phyloP scores from a whole-genome alignment of 163 green algal species.

The Chloromonas sp. region DNA sequence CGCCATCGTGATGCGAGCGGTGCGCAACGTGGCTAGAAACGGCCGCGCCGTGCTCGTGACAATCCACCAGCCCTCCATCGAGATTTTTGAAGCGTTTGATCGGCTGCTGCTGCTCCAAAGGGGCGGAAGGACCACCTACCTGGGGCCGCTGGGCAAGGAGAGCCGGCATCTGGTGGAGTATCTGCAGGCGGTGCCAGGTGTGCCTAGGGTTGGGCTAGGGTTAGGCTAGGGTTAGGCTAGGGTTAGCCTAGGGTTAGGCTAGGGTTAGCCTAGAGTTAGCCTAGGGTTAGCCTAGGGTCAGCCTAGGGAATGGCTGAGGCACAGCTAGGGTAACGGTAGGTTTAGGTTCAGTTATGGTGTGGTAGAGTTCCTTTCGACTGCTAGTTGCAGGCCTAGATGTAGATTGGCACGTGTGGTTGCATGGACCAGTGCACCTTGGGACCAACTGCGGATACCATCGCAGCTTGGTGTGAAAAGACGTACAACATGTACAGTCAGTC shows the following conservation, averaged over 20 bases:
- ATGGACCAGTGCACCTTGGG: too few relatives aligned
- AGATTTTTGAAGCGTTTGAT: conserved; percentile 48
- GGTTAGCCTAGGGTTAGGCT: too few relatives aligned
- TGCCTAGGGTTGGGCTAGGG: background rate
- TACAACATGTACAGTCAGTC: too few relatives aligned
- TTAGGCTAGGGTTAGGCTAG: too few relatives aligned
- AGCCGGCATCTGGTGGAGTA: conserved; percentile 6
- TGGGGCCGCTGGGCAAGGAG: conserved; percentile 8
- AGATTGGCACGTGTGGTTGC: too few relatives aligned
- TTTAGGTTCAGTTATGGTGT: background rate
- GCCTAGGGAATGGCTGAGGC: background rate
- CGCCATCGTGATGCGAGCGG: conserved; percentile 73
- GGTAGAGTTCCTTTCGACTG: too few relatives aligned
- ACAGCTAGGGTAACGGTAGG: background rate
- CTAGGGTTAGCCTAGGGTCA: too few relatives aligned
- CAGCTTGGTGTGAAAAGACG: too few relatives aligned
- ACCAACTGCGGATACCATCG: too few relatives aligned
- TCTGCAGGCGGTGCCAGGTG: conserved; percentile 14
- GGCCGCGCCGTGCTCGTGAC: conserved; percentile 64
- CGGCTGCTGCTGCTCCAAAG: conserved; percentile 29
- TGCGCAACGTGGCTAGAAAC: conserved; percentile 61
- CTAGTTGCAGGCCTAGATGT: too few relatives aligned
- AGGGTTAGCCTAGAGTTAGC: too few relatives aligned
- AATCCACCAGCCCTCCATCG: conserved; percentile 69
- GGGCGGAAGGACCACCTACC: conserved; percentile 17